Conservation (phyloP, 768 basidiomycete species). For the Fomitopsis pulvina region DNA sequence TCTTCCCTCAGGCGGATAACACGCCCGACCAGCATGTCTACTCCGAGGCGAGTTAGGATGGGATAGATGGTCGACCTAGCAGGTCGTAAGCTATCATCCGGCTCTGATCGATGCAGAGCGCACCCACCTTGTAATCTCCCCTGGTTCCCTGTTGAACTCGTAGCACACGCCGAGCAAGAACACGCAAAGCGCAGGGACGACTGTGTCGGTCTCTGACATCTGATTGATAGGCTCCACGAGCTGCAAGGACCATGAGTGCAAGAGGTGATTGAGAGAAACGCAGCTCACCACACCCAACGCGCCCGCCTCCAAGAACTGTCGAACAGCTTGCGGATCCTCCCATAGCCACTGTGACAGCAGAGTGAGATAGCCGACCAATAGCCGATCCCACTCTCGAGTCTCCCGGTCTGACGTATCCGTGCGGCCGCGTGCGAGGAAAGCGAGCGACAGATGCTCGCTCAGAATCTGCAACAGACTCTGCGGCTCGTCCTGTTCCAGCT, state of each 20-base stretch:
- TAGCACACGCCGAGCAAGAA: constrained; percentile 93
- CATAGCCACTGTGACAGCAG: constrained; percentile 91
- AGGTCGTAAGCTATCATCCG: not conserved
- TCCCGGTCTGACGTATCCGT: constrained; percentile 63
- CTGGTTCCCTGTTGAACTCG: constrained; percentile 93
- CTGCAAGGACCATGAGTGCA: constrained; percentile 32
- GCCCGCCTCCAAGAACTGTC: constrained; percentile 86
- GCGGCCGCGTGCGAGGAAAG: constrained; percentile 70
- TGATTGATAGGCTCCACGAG: constrained; percentile 95
- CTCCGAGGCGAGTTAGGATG: constrained; percentile 84
- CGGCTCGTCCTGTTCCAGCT: constrained; percentile 42
- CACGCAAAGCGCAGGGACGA: constrained; percentile 85
- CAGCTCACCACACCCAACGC: constrained; percentile 81
- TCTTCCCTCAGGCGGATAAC: constrained; percentile 89
- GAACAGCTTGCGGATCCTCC: constrained; percentile 87
- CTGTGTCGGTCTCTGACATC: constrained; percentile 72
- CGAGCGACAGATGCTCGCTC: constrained; percentile 84
- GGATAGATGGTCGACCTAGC: constrained; percentile 77
- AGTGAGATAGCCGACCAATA: constrained; percentile 80
- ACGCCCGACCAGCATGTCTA: constrained; percentile 82
- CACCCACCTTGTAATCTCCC: constrained; percentile 87
- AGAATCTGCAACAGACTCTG: constrained; percentile 79
- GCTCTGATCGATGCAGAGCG: too few species aligned
- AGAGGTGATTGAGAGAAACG: not conserved
- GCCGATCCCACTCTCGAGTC: constrained; percentile 82